phyloP scores from a whole-genome alignment of 768 basidiomycete genomes.

The Suillus weaverae region DNA sequence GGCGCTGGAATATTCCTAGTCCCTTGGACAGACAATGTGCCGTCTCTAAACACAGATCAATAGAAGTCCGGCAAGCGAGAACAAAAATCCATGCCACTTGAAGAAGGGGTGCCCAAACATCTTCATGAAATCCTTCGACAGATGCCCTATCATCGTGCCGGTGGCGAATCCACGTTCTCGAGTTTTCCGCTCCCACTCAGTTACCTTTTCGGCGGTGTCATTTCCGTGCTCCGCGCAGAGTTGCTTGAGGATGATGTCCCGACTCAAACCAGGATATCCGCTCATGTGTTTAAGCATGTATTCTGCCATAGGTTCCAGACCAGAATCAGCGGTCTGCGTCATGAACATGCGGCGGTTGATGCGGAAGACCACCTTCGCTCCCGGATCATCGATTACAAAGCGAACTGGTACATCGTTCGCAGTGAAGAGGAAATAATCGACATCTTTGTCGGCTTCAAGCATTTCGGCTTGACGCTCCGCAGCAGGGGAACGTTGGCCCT shows the following conservation, averaged over 20 bases:
- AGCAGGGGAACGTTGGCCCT: constrained; percentile 15
- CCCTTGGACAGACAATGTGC: not conserved
- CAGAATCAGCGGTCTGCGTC: constrained; percentile 4
- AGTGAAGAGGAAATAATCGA: constrained; percentile 23
- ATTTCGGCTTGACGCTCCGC: constrained; percentile 20
- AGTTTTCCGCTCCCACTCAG: not conserved
- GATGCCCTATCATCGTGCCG: not conserved
- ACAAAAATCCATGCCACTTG: not conserved
- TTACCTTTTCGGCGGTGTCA: not conserved
- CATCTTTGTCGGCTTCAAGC: constrained; percentile 17
- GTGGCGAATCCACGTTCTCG: not conserved
- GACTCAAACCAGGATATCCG: constrained; percentile 18
- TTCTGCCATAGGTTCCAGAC: constrained; percentile 13
- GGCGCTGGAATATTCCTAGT: not conserved
- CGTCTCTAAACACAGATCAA: not conserved
- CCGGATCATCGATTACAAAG: constrained; percentile 13
- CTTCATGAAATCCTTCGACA: not conserved
- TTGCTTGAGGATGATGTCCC: not conserved
- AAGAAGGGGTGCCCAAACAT: not conserved
- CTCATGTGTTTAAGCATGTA: constrained; percentile 20
- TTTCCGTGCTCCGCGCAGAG: not conserved
- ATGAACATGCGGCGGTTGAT: constrained; percentile 14
- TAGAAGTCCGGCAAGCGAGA: not conserved
- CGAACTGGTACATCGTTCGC: constrained; percentile 14
- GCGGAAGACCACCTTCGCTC: constrained; percentile 16